Evolutionary conservation across 441 rosid genomes (phyloP).

Genomic region (Jatropha podagrica): DNA sequence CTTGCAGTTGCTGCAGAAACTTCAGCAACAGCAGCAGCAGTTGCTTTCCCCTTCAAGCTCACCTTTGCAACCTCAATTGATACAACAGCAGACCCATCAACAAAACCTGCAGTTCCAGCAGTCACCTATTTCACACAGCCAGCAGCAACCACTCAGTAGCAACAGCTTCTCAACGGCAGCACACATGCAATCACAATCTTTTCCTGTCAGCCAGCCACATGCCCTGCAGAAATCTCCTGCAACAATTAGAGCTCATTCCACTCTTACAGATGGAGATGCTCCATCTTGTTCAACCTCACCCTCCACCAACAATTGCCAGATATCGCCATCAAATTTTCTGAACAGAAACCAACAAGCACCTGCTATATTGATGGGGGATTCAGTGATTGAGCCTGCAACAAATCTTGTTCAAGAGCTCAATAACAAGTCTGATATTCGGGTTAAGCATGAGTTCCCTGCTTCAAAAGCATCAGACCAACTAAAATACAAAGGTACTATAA

Average conservation of each 20-base stretch:
- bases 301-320: constrained; percentile 82
- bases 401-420: constrained; percentile 69
- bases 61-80: constrained; percentile 59
- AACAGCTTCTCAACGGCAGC: constrained; percentile 57
- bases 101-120: constrained; percentile 64
- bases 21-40: constrained; percentile 47
- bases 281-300: constrained; percentile 96
- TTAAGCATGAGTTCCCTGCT: constrained; percentile 57
- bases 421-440: constrained; percentile 54
- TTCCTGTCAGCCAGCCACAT: constrained; percentile 51
- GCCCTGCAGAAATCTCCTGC: constrained; percentile 51
- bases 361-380: constrained; percentile 50
- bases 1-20: constrained; percentile 71
- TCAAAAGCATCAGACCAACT: constrained; percentile 57
- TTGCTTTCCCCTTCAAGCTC: constrained; percentile 49
- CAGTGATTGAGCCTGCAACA: constrained; percentile 50
- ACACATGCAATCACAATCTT: constrained; percentile 50
- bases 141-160: constrained; percentile 54
- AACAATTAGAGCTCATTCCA: constrained; percentile 59
- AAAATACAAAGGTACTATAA: constrained; percentile 59
- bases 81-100: constrained; percentile 49
- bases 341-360: constrained; percentile 70
- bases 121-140: constrained; percentile 57
- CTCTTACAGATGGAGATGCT: constrained; percentile 80
- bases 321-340: constrained; percentile 59